phyloP scores from a whole-genome alignment of 352 stramenopile genomes.

The Globisporangium nodosum region DNA sequence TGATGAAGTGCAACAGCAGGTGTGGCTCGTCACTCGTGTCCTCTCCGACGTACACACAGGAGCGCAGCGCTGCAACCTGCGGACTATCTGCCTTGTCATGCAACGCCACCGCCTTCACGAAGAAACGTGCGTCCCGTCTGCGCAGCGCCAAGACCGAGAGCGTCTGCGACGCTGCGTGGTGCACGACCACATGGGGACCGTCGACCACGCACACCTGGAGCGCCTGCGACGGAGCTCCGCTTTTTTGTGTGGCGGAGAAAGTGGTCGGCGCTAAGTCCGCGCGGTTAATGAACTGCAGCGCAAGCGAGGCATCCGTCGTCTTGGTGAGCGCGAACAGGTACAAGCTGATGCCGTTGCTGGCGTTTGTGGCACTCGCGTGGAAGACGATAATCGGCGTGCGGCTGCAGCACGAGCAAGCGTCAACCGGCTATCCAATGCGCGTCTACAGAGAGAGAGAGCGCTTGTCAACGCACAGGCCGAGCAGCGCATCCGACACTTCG shows the following conservation, averaged over 20 bases:
- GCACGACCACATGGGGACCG: conserved; percentile 31
- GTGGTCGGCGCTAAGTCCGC: conserved; percentile 3
- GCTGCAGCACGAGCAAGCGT: background rate
- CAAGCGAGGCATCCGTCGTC: background rate
- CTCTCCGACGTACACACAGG: conserved; percentile 7
- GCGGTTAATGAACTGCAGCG: conserved; percentile 14
- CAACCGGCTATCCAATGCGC: background rate
- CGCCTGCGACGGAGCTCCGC: background rate
- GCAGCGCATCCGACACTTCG: conserved; percentile 27
- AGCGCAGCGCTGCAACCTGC: conserved; percentile 3
- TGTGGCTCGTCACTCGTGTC: conserved; percentile 9
- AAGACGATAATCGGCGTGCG: conserved; percentile 11
- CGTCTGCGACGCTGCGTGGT: conserved; percentile 7
- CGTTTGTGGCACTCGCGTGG: background rate
- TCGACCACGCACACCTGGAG: conserved; percentile 29
- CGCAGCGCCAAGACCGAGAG: conserved; percentile 19
- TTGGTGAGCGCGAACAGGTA: conserved; percentile 10
- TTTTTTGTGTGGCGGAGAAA: no score
- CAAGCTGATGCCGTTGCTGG: background rate
- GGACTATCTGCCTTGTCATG: background rate
- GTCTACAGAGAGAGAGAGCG: background rate
- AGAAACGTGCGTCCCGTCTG: conserved; percentile 18
- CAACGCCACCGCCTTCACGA: conserved; percentile 10
- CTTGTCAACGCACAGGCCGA: conserved; percentile 29
- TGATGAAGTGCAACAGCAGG: conserved; percentile 10